phyloP scores from a whole-genome alignment of 140 eudicot genomes.

The Ambrosia hybrid region DNA sequence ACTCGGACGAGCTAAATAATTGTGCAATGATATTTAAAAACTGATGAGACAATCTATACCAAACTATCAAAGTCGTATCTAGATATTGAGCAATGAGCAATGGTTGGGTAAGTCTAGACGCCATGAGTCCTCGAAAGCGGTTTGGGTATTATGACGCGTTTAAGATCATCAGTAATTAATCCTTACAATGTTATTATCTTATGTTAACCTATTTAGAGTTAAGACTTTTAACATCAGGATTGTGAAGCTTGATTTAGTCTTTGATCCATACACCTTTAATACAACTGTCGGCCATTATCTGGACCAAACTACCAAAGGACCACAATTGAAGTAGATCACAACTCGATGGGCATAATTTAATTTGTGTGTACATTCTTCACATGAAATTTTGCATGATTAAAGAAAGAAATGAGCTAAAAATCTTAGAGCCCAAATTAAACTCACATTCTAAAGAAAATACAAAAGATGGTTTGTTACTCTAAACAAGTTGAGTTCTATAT shows the following conservation, averaged over 20 bases:
- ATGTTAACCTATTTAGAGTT: too few relatives aligned
- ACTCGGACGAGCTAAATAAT: too few relatives aligned
- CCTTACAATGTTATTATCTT: background rate
- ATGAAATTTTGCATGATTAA: background rate
- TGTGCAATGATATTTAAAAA: too few relatives aligned
- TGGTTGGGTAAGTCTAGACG: background rate
- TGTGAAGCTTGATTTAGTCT: too few relatives aligned
- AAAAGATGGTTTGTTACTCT: background rate
- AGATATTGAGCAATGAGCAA: background rate
- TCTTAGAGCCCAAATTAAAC: background rate
- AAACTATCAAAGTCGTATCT: background rate
- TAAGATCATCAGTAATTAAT: too few relatives aligned
- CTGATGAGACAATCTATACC: too few relatives aligned
- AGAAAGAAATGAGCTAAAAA: background rate
- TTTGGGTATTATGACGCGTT: background rate
- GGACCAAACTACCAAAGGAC: background rate
- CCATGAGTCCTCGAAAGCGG: background rate
- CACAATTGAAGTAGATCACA: background rate
- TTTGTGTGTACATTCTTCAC: background rate
- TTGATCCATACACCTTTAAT: background rate
- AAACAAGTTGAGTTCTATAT: slow-evolving; percentile 13
- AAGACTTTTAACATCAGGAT: background rate
- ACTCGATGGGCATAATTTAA: background rate
- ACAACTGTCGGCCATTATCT: background rate
- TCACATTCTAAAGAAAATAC: background rate